Percentiles rank a stretch among this genome's conserved stretches.
Evolutionary conservation across 805 yeast genomes (phyloP).

Genomic region (Saccharomycopsis sp.): DNA sequence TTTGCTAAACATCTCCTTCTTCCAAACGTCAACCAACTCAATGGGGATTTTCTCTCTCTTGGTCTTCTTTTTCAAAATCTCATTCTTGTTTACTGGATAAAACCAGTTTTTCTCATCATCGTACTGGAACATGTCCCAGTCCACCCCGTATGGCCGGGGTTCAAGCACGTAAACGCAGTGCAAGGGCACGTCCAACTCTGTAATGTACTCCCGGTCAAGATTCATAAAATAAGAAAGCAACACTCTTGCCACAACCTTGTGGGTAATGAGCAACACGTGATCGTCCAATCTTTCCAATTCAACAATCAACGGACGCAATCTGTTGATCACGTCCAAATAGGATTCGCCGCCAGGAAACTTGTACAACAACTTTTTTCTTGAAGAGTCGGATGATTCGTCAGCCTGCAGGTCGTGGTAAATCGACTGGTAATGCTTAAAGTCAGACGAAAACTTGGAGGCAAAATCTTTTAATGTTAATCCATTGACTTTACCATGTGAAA

Average conservation of each 20-base stretch:
- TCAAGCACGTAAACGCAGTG: conserved; percentile 87
- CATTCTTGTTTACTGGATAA: conserved; percentile 44
- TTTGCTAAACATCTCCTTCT: not conserved
- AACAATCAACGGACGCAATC: conserved; percentile 82
- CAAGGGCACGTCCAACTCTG: conserved; percentile 86
- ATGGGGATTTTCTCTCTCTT: conserved; percentile 13
- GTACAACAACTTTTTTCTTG: conserved; percentile 72
- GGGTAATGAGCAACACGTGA: conserved; percentile 75
- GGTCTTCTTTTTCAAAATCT: conserved; percentile 35
- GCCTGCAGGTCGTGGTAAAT: conserved; percentile 26
- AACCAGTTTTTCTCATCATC: conserved; percentile 76
- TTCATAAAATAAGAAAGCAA: conserved; percentile 84
- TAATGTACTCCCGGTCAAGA: conserved; percentile 67
- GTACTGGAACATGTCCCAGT: conserved; percentile 83
- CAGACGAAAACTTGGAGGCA: conserved; percentile 59
- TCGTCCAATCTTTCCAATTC: conserved; percentile 90
- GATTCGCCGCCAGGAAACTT: conserved; percentile 98
- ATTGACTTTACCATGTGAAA: conserved; percentile 88
- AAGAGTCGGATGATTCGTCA: conserved; percentile 20
- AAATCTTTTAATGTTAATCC: conserved; percentile 88
- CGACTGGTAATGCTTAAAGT: conserved; percentile 41
- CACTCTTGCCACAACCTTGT: conserved; percentile 85
- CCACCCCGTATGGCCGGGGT: conserved; percentile 92
- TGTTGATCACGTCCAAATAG: conserved; percentile 83
- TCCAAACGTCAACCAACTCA: conserved; percentile 5